Conservation (phyloP, 2,329 filamentous ascomycete species). For the Didymella pomorum region DNA sequence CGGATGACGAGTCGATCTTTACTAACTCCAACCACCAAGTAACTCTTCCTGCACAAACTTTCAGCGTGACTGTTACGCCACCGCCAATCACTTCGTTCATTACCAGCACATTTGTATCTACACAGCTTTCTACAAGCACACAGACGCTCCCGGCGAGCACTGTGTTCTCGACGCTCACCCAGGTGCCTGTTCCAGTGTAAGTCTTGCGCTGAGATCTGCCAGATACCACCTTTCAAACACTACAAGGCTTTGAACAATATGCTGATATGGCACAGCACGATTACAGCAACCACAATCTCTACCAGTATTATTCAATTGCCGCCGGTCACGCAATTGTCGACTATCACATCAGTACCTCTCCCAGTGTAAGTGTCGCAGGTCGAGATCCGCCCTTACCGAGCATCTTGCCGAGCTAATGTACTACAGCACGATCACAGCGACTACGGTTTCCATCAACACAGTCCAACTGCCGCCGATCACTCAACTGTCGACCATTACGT, state of each 20-base stretch:
- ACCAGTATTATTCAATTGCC: neutral
- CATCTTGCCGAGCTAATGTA: too few relatives aligned
- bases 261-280: neutral
- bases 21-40: neutral
- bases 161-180: neutral
- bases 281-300: neutral
- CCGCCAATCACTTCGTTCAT: neutral
- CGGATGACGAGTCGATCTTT: neutral
- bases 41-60: slow-evolving; percentile 7
- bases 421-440: neutral
- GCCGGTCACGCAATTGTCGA: neutral
- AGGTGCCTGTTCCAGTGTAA: neutral
- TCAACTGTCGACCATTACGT: too few relatives aligned
- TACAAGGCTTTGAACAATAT: neutral
- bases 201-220: neutral
- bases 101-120: neutral
- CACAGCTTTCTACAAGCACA: neutral
- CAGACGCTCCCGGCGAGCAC: slow-evolving; percentile 4
- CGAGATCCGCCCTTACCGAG: too few relatives aligned
- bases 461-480: too few relatives aligned
- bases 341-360: too few relatives aligned
- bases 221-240: neutral
- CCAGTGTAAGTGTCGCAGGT: too few relatives aligned
- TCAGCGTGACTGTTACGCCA: neutral
- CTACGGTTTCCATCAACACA: too few relatives aligned